Percentiles rank a stretch among this genome's conserved stretches.
phyloP scores from a whole-genome alignment of 768 basidiomycete species.

The Rhizopogon vulgaris region DNA sequence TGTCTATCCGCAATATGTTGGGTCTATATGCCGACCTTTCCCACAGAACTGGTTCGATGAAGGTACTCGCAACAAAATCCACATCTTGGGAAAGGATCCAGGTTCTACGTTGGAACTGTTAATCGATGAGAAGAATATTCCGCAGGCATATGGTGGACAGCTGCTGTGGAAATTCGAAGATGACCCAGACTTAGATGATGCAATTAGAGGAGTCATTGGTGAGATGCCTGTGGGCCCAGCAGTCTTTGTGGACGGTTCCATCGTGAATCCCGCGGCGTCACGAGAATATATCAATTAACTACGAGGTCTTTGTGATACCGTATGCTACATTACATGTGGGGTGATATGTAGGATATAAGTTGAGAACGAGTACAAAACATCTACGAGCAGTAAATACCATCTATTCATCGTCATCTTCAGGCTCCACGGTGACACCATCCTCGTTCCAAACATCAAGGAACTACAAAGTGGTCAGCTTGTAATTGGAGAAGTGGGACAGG shows the following conservation, averaged over 20 bases:
- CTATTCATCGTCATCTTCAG: conserved; percentile 39
- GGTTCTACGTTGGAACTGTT: conserved; percentile 46
- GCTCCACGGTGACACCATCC: conserved; percentile 67
- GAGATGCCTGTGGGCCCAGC: conserved; percentile 52
- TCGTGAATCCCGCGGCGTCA: not conserved
- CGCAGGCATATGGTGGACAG: conserved; percentile 67
- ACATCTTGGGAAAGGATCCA: conserved; percentile 61
- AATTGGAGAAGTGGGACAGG: conserved; percentile 6
- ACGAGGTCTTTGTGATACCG: conserved; percentile 8
- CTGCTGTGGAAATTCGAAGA: conserved; percentile 68
- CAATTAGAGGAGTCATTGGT: conserved; percentile 38
- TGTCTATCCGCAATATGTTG: not conserved
- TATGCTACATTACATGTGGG: conserved; percentile 26
- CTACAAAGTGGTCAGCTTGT: conserved; percentile 28
- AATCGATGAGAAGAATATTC: conserved; percentile 46
- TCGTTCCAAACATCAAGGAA: conserved; percentile 79
- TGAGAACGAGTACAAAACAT: not conserved
- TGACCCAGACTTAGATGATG: conserved; percentile 58
- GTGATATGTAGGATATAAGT: conserved; percentile 18
- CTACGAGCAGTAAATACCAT: conserved; percentile 3
- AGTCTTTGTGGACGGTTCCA: conserved; percentile 41
- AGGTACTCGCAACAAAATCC: conserved; percentile 70
- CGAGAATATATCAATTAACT: not conserved
- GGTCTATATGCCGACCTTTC: not conserved
- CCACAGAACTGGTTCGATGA: conserved; percentile 73